phyloP scores from a whole-genome alignment of 169 alveolate species.

The Cryptosporidium andersoni region DNA sequence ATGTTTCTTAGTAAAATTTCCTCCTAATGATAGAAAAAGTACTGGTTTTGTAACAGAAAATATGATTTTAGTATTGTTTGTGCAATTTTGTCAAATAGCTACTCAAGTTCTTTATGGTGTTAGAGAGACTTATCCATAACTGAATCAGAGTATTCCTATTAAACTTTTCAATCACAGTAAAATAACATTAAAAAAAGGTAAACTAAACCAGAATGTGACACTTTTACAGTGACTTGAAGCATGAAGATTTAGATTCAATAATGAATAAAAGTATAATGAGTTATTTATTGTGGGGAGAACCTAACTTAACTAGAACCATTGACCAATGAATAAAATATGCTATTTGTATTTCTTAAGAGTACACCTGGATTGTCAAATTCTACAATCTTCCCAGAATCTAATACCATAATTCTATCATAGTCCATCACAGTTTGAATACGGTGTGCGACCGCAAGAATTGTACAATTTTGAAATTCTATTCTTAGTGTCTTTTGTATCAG shows the following conservation, averaged over 20 bases:
- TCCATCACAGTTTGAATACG: conserved; percentile 83
- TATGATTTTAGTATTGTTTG: neutral
- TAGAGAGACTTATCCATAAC: too few species aligned
- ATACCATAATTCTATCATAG: conserved; percentile 80
- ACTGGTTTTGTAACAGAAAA: neutral
- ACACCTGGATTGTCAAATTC: conserved; percentile 82
- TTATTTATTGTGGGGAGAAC: neutral
- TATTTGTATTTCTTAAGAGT: conserved; percentile 36
- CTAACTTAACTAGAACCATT: conserved; percentile 7
- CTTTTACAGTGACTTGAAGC: too few species aligned
- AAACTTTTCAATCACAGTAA: too few species aligned
- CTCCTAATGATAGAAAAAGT: too few species aligned
- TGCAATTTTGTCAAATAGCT: neutral
- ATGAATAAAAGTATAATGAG: neutral
- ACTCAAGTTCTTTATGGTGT: neutral
- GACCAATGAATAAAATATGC: conserved; percentile 54
- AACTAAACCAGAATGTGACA: neutral
- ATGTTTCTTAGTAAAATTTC: too few species aligned
- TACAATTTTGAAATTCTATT: conserved; percentile 72
- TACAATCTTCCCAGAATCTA: conserved; percentile 81
- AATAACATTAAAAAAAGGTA: neutral
- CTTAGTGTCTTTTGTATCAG: conserved; percentile 76
- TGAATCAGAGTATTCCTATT: neutral
- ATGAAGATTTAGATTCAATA: too few species aligned
- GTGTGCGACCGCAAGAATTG: conserved; percentile 85